Evolutionary conservation across 75 land plant species (phyloP), one percentile per base, ranked within the genome.

Genomic region (Selaginella tamariscina): DNA sequence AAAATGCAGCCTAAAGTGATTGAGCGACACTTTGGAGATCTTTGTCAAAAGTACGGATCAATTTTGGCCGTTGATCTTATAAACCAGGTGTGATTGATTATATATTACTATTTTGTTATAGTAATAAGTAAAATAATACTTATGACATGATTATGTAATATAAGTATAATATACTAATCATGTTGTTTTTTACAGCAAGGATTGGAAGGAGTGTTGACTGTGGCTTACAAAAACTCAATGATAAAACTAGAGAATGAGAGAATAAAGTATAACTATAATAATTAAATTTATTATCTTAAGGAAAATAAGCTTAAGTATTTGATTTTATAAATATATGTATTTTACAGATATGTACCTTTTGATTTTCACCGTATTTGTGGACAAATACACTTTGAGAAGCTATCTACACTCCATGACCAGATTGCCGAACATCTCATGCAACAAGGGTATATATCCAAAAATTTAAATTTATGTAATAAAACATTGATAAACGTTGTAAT

Each of bases 351-450:
- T 77, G 39, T 91, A 24, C 91, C 86, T 63, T 91, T 91, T 73
- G 96, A 91, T 64, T 91, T 91, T 69, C 88, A 91, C 72, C 74
- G 65, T 1, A 82, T 91, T 27, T 91, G 96, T 63, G 96, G 96
- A 27, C 91, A 91, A 59, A 72, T 91, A 54, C 96, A 91, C 73
- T 91, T 91, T 79, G 96, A 85, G 78, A 82, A 84, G 44, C 83
- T 91, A 27, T 85, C 91, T 13, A 64, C 75, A 57, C 85, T 91
- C 23, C 86, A 85, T 73, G 81, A 87, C 33, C 81, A 91, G 56
- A 85, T 87, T 29, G 71, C 27, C 32, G 91, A 82, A 33, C 74
- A 69, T 64, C 79, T 85, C 26, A 71, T 70, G 54, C 77, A 68
- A 28, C 86, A 83, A 66, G 71, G 91, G 96, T 87, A 77, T 23